Conservation (phyloP, 305 asterid species). For the Rubia tinctorum region DNA sequence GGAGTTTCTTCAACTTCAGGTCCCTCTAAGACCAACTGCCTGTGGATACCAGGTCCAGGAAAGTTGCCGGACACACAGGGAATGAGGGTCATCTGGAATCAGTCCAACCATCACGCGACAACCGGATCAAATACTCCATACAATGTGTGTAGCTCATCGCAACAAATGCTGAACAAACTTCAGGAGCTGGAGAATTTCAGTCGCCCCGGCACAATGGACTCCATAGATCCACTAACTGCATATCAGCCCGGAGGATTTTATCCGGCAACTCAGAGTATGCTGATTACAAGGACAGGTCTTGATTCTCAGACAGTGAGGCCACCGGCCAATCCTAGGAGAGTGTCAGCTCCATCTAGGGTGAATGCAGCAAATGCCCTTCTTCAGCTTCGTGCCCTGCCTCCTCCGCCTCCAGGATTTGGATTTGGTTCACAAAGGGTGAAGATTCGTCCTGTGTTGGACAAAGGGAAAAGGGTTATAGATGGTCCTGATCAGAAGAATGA, state of each 20-base stretch:
- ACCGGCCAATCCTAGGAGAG: slow-evolving; percentile 23
- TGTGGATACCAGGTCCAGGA: slow-evolving; percentile 27
- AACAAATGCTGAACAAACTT: slow-evolving; percentile 31
- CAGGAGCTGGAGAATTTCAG: slow-evolving; percentile 40
- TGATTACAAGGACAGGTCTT: slow-evolving; percentile 39
- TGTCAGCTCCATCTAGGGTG: slow-evolving; percentile 23
- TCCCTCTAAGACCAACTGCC: slow-evolving; percentile 33
- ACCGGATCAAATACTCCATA: slow-evolving; percentile 15
- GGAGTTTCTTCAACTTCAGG: slow-evolving; percentile 23
- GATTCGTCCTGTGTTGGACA: slow-evolving; percentile 33
- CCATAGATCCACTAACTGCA: slow-evolving; percentile 33
- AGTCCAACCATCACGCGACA: slow-evolving; percentile 23
- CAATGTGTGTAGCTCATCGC: slow-evolving; percentile 25
- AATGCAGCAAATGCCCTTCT: slow-evolving; percentile 17
- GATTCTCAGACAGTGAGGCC: slow-evolving; percentile 30
- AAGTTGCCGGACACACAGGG: slow-evolving; percentile 32
- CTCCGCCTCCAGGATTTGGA: slow-evolving; percentile 20
- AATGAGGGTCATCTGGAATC: slow-evolving; percentile 24
- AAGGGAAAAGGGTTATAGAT: slow-evolving; percentile 31
- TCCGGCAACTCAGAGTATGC: slow-evolving; percentile 49
- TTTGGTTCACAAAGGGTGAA: slow-evolving; percentile 37
- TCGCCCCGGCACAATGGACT: slow-evolving; percentile 42
- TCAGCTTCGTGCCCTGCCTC: slow-evolving; percentile 23
- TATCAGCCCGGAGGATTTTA: slow-evolving; percentile 41
- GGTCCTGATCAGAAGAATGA: slow-evolving; percentile 41